A percentile compares a stretch with the other conserved stretches of the same genome.
Conservation (phyloP, 768 basidiomycete genomes). For the Suillus fuscotomentosus region DNA sequence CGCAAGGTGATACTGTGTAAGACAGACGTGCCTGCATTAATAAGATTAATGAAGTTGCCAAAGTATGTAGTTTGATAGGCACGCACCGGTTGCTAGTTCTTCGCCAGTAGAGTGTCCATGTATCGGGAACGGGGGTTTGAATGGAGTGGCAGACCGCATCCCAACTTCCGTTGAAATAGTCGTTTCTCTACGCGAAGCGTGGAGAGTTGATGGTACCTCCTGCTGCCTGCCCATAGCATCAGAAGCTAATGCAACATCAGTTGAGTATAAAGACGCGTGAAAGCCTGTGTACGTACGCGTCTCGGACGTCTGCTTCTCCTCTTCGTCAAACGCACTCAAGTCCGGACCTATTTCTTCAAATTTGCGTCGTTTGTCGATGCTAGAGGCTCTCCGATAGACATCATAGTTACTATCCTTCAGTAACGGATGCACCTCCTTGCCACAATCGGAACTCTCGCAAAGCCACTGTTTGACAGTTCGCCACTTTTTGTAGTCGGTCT, state of each 20-base stretch:
- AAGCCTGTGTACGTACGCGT: not conserved
- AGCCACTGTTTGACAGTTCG: slow-evolving; percentile 43
- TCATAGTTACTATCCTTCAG: slow-evolving; percentile 30
- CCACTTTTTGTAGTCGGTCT: slow-evolving; percentile 55
- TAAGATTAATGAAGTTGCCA: not conserved
- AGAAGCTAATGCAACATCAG: not conserved
- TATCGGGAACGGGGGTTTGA: not conserved
- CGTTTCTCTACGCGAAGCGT: not conserved
- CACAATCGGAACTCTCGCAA: slow-evolving; percentile 32
- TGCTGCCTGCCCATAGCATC: not conserved
- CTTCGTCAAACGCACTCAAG: slow-evolving; percentile 5
- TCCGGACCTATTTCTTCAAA: slow-evolving; percentile 20
- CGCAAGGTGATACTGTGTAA: not conserved
- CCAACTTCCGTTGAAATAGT: not conserved
- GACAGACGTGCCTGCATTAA: not conserved
- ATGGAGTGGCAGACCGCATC: too few species aligned
- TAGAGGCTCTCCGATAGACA: slow-evolving; percentile 18
- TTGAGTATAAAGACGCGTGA: not conserved
- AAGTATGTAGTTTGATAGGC: not conserved
- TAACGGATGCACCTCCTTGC: slow-evolving; percentile 24
- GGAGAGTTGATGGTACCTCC: not conserved
- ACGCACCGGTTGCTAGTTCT: not conserved
- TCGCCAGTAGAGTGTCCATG: not conserved
- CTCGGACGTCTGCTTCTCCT: slow-evolving; percentile 2
- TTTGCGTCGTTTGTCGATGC: slow-evolving; percentile 28